Conservation (phyloP, 768 basidiomycete species). For the Phylloporus rhodoxanthus region DNA sequence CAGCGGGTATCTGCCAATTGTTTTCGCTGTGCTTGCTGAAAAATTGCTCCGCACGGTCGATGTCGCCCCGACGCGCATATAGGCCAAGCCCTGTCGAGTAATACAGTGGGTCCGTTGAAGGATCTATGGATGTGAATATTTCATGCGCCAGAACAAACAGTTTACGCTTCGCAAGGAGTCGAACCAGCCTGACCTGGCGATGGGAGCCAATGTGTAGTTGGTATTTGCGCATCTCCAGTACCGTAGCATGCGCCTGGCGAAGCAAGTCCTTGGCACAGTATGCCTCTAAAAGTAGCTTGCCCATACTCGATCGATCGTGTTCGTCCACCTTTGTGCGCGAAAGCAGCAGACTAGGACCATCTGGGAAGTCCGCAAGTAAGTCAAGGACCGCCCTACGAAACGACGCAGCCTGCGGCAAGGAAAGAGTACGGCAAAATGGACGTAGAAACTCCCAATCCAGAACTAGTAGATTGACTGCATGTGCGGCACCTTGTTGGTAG, state of each 20-base stretch:
- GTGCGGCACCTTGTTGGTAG: constrained; percentile 27
- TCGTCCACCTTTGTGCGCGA: constrained; percentile 21
- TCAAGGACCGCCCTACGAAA: constrained; percentile 27
- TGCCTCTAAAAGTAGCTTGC: constrained; percentile 39
- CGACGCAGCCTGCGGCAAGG: constrained; percentile 13
- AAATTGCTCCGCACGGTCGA: constrained; percentile 37
- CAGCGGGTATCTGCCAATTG: constrained; percentile 22
- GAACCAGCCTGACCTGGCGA: constrained; percentile 35
- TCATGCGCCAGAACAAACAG: constrained; percentile 39
- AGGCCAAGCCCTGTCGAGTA: constrained; percentile 48
- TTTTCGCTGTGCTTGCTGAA: constrained; percentile 34
- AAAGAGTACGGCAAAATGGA: constrained; percentile 13
- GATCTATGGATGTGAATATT: constrained; percentile 34
- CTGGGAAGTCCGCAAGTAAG: constrained; percentile 28
- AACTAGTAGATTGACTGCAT: constrained; percentile 37
- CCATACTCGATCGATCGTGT: constrained; percentile 28
- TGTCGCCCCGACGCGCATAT: constrained; percentile 48
- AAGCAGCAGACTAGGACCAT: constrained; percentile 27
- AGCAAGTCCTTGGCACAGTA: constrained; percentile 31
- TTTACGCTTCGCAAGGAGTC: constrained; percentile 38
- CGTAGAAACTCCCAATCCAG: constrained; percentile 34
- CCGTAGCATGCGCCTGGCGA: constrained; percentile 37
- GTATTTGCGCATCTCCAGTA: constrained; percentile 37
- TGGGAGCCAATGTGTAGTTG: constrained; percentile 25
- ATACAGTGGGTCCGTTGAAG: constrained; percentile 15